Conservation (phyloP, 192 early-diverging fungal genomes). For the Umbelopsis vinacea region DNA sequence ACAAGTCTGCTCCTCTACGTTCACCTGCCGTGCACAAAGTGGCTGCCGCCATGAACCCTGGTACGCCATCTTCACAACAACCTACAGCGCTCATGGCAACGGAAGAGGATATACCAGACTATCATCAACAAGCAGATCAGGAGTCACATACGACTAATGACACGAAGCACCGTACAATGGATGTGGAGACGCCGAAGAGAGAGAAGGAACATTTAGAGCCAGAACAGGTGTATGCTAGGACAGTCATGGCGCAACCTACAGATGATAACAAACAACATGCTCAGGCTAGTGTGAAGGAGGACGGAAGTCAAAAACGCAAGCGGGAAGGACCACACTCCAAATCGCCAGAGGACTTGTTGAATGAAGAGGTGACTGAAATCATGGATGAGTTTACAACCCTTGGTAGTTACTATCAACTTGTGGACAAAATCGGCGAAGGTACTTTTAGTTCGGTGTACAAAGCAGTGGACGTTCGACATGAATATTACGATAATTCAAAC, state of each 20-base stretch:
- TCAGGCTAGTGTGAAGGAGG: neutral
- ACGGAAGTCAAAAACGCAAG: neutral
- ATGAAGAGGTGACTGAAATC: constrained; percentile 25
- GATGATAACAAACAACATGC: neutral
- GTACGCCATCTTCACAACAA: constrained; percentile 18
- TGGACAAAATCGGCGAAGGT: constrained; percentile 87
- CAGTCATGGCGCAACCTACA: neutral
- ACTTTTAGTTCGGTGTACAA: constrained; percentile 95
- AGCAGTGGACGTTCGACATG: constrained; percentile 77
- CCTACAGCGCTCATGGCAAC: constrained; percentile 1
- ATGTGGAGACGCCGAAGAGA: neutral
- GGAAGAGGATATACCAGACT: neutral
- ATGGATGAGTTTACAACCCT: constrained; percentile 55
- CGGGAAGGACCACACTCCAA: neutral
- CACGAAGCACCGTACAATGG: neutral
- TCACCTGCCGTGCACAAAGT: neutral
- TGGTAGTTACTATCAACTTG: constrained; percentile 61
- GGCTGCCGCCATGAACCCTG: neutral
- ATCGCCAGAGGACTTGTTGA: neutral
- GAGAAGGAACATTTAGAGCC: neutral
- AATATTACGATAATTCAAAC: constrained; percentile 69
- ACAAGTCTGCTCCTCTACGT: neutral
- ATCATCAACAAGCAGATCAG: neutral
- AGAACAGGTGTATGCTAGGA: neutral
- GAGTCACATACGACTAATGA: too few relatives aligned